Percentiles rank a stretch among this genome's conserved stretches.
phyloP scores from a whole-genome alignment of 1,284 basidiomycete species.

The Pyrrhoderma lamaoense region DNA sequence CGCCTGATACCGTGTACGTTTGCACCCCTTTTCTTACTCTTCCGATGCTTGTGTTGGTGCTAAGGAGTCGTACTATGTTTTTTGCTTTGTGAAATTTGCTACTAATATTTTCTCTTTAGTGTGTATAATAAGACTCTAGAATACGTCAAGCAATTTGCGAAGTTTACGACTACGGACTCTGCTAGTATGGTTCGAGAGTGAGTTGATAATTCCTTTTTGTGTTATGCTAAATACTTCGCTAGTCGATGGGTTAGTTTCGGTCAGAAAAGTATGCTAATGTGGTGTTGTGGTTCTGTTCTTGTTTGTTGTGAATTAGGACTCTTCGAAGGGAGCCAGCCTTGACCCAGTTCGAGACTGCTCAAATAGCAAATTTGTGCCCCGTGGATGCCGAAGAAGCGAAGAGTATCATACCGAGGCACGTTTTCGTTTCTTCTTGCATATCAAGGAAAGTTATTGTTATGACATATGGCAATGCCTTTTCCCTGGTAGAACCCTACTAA shows the following conservation, averaged over 20 bases:
- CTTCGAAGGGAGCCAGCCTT: conserved; percentile 67
- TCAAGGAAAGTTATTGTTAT: background rate
- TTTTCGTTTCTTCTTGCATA: background rate
- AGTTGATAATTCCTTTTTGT: conserved; percentile 26
- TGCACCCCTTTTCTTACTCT: background rate
- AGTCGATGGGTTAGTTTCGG: too few species aligned
- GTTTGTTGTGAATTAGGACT: conserved; percentile 39
- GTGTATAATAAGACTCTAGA: conserved; percentile 91
- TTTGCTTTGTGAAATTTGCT: background rate
- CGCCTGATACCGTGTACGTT: conserved; percentile 72
- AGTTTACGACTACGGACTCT: conserved; percentile 83
- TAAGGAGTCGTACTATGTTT: background rate
- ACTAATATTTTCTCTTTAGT: conserved; percentile 35
- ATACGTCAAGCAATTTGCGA: conserved; percentile 86
- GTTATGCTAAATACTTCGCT: too few species aligned
- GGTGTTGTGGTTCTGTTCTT: background rate
- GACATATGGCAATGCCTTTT: too few species aligned
- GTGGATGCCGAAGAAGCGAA: conserved; percentile 87
- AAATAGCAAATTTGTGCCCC: conserved; percentile 86
- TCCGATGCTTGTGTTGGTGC: background rate
- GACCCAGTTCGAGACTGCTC: conserved; percentile 88
- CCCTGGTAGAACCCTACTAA: too few species aligned
- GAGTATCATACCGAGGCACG: conserved; percentile 81
- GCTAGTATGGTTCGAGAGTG: conserved; percentile 86
- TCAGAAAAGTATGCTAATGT: too few species aligned